Evolutionary conservation across 176 grass and related monocot genomes (phyloP), one percentile per base, ranked within the genome.

Genomic region (Coix lacrymajobi): DNA sequence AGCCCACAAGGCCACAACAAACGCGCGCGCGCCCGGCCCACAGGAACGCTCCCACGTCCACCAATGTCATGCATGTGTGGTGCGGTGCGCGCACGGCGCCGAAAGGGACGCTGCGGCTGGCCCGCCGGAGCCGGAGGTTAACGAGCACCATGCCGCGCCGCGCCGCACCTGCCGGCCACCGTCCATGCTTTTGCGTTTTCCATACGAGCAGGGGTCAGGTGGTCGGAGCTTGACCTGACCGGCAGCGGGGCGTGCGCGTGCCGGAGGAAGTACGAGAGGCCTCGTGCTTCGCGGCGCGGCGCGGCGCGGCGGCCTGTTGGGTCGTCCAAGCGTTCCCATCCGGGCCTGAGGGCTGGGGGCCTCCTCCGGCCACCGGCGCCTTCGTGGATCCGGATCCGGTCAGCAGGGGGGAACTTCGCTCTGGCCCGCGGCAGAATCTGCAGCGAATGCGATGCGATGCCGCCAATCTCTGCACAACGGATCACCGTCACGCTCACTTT

Each of bases 141-240:
- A 6, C 13, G 37, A 20, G 8, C 75, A 17, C 20, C n/a, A n/a
- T n/a, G n/a, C n/a, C 17, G 51, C 17, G 20, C 54, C 8, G 19
- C 45, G 45, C 14, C 44, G 14, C 44, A 10, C 54, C 54, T 8
- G 54, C 14, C 81, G 24, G 20, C 52, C 72, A 11, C 60, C 69
- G 77, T 33, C 69, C 78, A 31, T 32, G 33, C 12, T 51, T 48
- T n/a, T n/a, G n/a, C n/a, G n/a, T n/a, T n/a, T 2, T 58, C 48
- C 54, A 16, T 38, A 51, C 46, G 69, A 32, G 82, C n/a, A n/a
- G n/a, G n/a, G n/a, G n/a, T n/a, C n/a, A 22, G 74, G 56, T 67
- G 87, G 70, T 36, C 48, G 81, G 81, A 63, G 75, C 30, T 26
- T 62, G 52, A 71, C 75, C 65, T 62, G 52, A 71, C 75, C 65